Conservation (phyloP, 768 basidiomycete genomes). For the Chalciporus sphaerocephalus region DNA sequence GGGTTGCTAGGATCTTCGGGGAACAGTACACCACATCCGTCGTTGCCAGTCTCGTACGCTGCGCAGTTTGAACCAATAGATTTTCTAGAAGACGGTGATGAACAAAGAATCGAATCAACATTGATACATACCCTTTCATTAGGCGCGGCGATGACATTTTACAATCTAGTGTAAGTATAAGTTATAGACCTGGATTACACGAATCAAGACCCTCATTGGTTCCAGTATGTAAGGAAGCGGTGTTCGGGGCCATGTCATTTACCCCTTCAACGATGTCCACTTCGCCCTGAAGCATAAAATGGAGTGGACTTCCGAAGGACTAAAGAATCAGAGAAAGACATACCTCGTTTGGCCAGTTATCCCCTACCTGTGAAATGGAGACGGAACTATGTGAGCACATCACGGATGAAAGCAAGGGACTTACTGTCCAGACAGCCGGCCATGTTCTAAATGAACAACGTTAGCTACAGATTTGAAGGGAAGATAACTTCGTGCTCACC, state of each 20-base stretch:
- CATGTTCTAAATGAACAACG: conserved; percentile 16
- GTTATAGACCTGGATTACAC: neutral
- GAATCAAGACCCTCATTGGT: conserved; percentile 14
- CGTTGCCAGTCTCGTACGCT: conserved; percentile 19
- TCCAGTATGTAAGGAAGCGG: conserved; percentile 28
- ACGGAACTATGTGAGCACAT: no score
- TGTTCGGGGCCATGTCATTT: conserved; percentile 36
- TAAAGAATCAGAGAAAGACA: neutral
- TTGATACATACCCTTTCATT: conserved; percentile 18
- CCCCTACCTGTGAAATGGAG: conserved; percentile 8
- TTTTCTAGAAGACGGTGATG: conserved; percentile 8
- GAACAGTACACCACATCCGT: conserved; percentile 22
- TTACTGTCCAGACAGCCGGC: conserved; percentile 25
- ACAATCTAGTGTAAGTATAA: conserved; percentile 16
- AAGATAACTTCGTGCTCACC: conserved; percentile 9
- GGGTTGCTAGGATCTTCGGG: neutral
- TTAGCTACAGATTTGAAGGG: neutral
- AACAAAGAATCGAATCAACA: neutral
- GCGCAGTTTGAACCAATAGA: conserved; percentile 16
- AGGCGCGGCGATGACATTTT: conserved; percentile 13
- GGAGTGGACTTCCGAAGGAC: neutral
- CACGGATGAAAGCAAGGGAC: neutral
- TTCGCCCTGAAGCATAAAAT: conserved; percentile 28
- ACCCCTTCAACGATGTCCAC: conserved; percentile 50
- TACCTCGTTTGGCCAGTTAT: conserved; percentile 19